Evolutionary conservation across 23 red algal genomes (phyloP).

Genomic region (Agarophyton chilense): DNA sequence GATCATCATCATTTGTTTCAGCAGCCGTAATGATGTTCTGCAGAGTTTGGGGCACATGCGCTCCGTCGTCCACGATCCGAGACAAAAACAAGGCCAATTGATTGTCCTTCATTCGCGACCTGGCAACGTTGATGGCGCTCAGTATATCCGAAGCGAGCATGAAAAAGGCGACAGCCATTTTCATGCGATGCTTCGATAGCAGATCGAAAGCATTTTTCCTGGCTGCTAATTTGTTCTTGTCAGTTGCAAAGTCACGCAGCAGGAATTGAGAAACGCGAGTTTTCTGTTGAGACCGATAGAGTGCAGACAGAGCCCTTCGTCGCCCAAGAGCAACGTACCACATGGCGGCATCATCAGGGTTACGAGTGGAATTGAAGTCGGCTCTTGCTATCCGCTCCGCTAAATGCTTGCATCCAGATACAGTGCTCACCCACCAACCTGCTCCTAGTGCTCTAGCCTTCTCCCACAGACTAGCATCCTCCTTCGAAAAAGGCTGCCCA

Average conservation of each 20-base stretch:
- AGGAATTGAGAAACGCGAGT: conserved; percentile 68
- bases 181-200: conserved; percentile 76
- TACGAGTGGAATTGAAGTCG: conserved; percentile 30
- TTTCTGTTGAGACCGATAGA: conserved; percentile 61
- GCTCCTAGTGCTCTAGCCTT: conserved; percentile 46
- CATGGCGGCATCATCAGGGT: conserved; percentile 70
- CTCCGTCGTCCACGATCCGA: conserved; percentile 37
- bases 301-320: conserved; percentile 38
- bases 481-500: background rate
- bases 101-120: conserved; percentile 60
- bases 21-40: conserved; percentile 18
- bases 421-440: conserved; percentile 70
- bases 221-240: conserved; percentile 59
- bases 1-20: conserved; percentile 13
- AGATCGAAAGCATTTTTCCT: conserved; percentile 89
- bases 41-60: conserved; percentile 32
- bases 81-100: conserved; percentile 73
- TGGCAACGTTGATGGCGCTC: conserved; percentile 57
- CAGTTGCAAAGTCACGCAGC: conserved; percentile 45
- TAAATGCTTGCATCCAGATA: conserved; percentile 26
- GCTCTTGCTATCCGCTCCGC: conserved; percentile 67
- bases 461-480: conserved; percentile 35
- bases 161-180: conserved; percentile 79
- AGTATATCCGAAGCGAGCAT: conserved; percentile 62
- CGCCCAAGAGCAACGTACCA: conserved; percentile 70